A percentile compares a stretch with the other conserved stretches of the same genome.
phyloP scores from a whole-genome alignment of 2,329 filamentous ascomycete genomes.

The Colletotrichum endophyticum region DNA sequence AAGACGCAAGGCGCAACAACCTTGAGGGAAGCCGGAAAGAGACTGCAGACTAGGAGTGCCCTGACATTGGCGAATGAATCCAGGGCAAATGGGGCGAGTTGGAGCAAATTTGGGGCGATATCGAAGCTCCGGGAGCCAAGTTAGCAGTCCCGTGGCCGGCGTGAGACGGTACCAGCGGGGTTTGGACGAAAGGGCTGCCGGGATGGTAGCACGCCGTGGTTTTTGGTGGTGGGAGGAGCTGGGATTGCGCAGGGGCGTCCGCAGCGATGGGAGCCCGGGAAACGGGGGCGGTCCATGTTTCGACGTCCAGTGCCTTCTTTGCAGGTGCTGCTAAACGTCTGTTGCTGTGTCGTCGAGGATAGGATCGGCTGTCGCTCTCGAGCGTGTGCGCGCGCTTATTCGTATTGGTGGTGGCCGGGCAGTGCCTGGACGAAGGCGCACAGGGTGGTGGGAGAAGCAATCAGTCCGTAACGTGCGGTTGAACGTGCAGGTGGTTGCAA shows the following conservation, averaged over 20 bases:
- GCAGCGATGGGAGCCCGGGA: slow-evolving; percentile 5
- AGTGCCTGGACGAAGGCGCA: not conserved
- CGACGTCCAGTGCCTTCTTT: not conserved
- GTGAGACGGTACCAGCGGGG: slow-evolving; percentile 13
- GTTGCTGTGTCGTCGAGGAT: not conserved
- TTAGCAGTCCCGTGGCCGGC: slow-evolving; percentile 2
- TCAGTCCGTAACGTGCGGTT: not conserved
- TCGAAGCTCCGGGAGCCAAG: slow-evolving; percentile 12
- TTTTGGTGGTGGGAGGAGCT: not conserved
- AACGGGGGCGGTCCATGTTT: slow-evolving; percentile 14
- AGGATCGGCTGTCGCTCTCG: not conserved
- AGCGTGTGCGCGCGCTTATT: not conserved
- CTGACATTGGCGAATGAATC: not conserved
- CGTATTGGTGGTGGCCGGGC: not conserved
- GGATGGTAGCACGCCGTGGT: not conserved
- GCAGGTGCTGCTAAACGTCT: not conserved
- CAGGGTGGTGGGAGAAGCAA: not conserved
- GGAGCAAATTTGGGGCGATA: not conserved
- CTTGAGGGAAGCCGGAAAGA: not conserved
- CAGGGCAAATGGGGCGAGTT: not conserved
- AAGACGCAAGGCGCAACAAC: not conserved
- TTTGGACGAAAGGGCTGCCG: slow-evolving; percentile 14
- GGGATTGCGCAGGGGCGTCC: slow-evolving; percentile 12
- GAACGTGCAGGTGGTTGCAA: not conserved
- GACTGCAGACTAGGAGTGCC: not conserved